Evolutionary conservation across 306 rosid genomes (phyloP).

Genomic region (Neltuma alba): DNA sequence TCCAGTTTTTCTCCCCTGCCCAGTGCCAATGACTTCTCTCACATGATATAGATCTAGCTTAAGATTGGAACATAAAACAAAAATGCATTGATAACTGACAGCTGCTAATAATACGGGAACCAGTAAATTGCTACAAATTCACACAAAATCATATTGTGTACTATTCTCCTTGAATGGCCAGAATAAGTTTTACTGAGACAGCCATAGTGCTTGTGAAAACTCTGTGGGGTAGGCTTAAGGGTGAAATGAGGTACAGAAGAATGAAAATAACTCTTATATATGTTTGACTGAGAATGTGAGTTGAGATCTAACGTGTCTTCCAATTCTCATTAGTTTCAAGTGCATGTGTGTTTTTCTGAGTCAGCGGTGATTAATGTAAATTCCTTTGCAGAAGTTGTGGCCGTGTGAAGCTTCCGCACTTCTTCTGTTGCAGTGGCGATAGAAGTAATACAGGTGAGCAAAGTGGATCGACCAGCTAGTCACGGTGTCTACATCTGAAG

Average conservation of each 20-base stretch:
- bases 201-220: neutral
- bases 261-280: neutral
- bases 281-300: neutral
- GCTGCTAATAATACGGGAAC: neutral
- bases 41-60: neutral
- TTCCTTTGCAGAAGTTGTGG: conserved; percentile 43
- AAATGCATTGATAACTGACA: neutral
- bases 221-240: neutral
- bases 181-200: neutral
- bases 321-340: neutral
- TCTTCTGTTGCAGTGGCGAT: conserved; percentile 50
- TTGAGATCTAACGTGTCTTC: neutral
- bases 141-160: neutral
- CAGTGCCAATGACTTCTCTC: neutral
- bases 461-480: conserved; percentile 33
- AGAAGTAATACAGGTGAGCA: conserved; percentile 26
- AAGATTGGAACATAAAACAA: neutral
- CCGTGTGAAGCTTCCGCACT: conserved; percentile 52
- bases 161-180: neutral
- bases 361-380: conserved; percentile 13
- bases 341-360: neutral
- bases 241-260: neutral
- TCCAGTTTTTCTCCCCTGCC: neutral
- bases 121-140: neutral
- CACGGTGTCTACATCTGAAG: neutral